These are phyloP conservation scores for Eremothecium coryli DNA, from an alignment of 1,139 yeast species.

Conservation along the genomic window DNA sequence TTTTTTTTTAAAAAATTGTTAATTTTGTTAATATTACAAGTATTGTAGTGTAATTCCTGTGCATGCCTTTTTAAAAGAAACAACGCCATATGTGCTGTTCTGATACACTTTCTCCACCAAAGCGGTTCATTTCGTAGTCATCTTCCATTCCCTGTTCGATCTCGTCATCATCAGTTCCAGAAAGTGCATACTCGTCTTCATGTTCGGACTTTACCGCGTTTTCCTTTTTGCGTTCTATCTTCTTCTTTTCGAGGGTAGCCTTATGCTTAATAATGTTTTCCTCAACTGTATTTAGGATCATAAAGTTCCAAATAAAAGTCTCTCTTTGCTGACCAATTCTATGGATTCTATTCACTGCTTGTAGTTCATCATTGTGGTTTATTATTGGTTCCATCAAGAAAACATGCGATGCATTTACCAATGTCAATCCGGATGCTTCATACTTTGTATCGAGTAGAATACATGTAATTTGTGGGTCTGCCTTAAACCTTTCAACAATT, in stretches of 20 bases:
- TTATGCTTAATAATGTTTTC: conserved; percentile 59
- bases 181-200: not conserved
- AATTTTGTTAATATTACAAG: not conserved
- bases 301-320: conserved; percentile 89
- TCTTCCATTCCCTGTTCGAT: too few relatives aligned
- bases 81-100: conserved; percentile 26
- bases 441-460: conserved; percentile 75
- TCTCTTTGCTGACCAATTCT: conserved; percentile 77
- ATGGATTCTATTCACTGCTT: conserved; percentile 86
- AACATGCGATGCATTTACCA: conserved; percentile 86
- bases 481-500: conserved; percentile 43
- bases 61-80: too few relatives aligned
- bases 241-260: conserved; percentile 18
- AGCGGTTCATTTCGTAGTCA: conserved; percentile 19
- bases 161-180: conserved; percentile 9
- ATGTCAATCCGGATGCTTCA: conserved; percentile 82
- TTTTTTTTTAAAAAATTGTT: conserved; percentile 11
- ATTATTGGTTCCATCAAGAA: conserved; percentile 85
- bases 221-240: conserved; percentile 10
- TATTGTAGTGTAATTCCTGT: too few relatives aligned
- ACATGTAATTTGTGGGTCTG: conserved; percentile 62
- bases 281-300: conserved; percentile 78
- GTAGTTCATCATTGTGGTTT: conserved; percentile 79
- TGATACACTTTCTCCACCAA: conserved; percentile 23
- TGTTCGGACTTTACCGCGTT: conserved; percentile 3